Evolutionary conservation across 345 rosid genomes (phyloP), one percentile per base, ranked within the genome.

Genomic region (Arabis alpina): DNA sequence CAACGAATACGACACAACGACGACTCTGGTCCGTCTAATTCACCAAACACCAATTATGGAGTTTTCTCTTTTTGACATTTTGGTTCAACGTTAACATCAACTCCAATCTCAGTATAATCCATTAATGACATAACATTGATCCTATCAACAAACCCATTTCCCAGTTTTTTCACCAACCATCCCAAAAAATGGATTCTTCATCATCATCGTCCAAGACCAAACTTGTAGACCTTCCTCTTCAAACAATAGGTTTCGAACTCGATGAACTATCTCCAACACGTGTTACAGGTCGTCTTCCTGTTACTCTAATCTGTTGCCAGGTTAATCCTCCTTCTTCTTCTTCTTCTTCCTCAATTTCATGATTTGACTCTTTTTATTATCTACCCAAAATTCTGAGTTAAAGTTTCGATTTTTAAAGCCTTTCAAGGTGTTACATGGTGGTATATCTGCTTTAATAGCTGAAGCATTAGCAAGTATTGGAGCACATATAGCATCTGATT

Each of bases 351-450:
- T 50, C 2, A 44, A 19, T 54, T 45, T 44, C 51, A 25, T 52
- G 30, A 30, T 19, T 39, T 48, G 43, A 39, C 19, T 25, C 11
- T 71, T 30, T 45, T 32, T 4, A 19, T 32, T 6, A 7, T n/a
- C n/a, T n/a, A 3, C 3, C 9, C 16, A 5, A 49, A 40, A 5
- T n/a, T 47, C 47, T 75, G 54, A 68, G 6, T 16, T 19, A 10
- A 10, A 1, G 6, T 47, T 54, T 7, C 15, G 3, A 5, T 16
- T n/a, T 30, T 37, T 36, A 39, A 83, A 94, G 98, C 96, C 98
- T 23, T 94, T 94, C 82, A 88, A 89, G 83, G 98, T 94, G 67
- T 65, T 94, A 76, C 98, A 91, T 68, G 98, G 98, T 28, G 99
- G 98, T 30, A 92, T 91, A 2, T 94, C 97, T 57, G 99, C 99